These are phyloP conservation scores for Perkinsus marinus DNA, from an alignment of 169 alveolate species.

Conservation along the genomic window DNA sequence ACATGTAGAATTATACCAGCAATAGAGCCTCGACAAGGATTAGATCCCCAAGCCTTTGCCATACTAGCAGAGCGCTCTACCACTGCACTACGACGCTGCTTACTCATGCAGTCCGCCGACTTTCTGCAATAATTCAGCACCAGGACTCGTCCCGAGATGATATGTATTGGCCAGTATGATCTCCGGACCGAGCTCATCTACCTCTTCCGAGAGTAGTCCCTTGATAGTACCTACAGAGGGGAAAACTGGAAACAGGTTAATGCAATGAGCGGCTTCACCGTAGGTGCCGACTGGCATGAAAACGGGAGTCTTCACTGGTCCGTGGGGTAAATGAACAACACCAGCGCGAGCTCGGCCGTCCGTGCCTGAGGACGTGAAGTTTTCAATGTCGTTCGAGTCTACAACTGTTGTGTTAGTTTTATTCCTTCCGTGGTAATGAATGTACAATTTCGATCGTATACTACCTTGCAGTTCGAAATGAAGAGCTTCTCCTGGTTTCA, in stretches of 20 bases:
- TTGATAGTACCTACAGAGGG: conserved; percentile 55
- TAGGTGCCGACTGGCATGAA: conserved; percentile 99
- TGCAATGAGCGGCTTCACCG: conserved; percentile 38
- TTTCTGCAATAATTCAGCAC: conserved; percentile 66
- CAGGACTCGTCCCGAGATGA: conserved; percentile 89
- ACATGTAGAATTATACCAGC: neutral
- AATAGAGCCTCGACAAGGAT: neutral
- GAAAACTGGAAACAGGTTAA: neutral
- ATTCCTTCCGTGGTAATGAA: too few species aligned
- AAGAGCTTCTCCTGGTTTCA: neutral
- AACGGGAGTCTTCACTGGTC: conserved; percentile 86
- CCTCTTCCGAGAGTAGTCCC: conserved; percentile 52
- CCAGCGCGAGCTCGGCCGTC: conserved; percentile 80
- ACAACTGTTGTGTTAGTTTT: too few species aligned
- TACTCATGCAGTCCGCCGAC: conserved; percentile 78
- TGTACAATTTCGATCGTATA: neutral
- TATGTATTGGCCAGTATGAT: conserved; percentile 87
- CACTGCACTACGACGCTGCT: neutral
- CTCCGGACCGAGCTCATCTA: conserved; percentile 61
- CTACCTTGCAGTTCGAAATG: neutral
- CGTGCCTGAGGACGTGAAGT: neutral
- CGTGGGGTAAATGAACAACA: conserved; percentile 80
- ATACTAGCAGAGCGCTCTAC: neutral
- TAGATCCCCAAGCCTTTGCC: neutral
- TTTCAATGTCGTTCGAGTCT: too few species aligned